phyloP scores from a whole-genome alignment of 2,329 filamentous ascomycete species.

The Furcasterigmium furcatum region DNA sequence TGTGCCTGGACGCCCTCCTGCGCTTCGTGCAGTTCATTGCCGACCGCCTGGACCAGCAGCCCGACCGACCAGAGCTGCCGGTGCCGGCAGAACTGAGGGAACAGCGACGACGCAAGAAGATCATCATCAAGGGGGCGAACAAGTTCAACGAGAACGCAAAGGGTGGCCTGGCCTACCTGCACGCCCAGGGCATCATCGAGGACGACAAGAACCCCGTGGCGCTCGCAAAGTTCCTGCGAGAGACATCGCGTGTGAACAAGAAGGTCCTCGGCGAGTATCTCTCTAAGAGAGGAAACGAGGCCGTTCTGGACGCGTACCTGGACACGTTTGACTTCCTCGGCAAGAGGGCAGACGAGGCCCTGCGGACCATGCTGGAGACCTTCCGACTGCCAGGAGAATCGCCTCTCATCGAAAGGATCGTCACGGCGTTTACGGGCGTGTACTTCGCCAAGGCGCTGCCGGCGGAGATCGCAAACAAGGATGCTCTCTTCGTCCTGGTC shows the following conservation, averaged over 20 bases:
- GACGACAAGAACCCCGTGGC: constrained; percentile 70
- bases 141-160: constrained; percentile 98
- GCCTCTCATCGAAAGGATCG: constrained; percentile 86
- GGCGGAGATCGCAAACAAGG: constrained; percentile 76
- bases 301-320: constrained; percentile 81
- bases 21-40: constrained; percentile 90
- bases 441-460: constrained; percentile 71
- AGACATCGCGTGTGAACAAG: constrained; percentile 86
- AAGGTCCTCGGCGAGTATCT: constrained; percentile 88
- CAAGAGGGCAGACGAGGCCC: constrained; percentile 85
- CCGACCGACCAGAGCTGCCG: constrained; percentile 56
- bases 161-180: constrained; percentile 79
- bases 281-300: constrained; percentile 85
- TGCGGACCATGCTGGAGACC: constrained; percentile 81
- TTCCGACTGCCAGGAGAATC: constrained; percentile 95
- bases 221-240: constrained; percentile 83
- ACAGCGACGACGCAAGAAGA: constrained; percentile 76
- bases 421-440: constrained; percentile 81
- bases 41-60: constrained; percentile 75
- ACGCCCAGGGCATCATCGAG: constrained; percentile 80
- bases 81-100: constrained; percentile 38
- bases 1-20: constrained; percentile 89
- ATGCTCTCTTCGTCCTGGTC: constrained; percentile 84
- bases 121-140: constrained; percentile 81
- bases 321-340: constrained; percentile 83